Conservation (phyloP, 495 filamentous ascomycete genomes). For the Penicillium cosmopolitanum region DNA sequence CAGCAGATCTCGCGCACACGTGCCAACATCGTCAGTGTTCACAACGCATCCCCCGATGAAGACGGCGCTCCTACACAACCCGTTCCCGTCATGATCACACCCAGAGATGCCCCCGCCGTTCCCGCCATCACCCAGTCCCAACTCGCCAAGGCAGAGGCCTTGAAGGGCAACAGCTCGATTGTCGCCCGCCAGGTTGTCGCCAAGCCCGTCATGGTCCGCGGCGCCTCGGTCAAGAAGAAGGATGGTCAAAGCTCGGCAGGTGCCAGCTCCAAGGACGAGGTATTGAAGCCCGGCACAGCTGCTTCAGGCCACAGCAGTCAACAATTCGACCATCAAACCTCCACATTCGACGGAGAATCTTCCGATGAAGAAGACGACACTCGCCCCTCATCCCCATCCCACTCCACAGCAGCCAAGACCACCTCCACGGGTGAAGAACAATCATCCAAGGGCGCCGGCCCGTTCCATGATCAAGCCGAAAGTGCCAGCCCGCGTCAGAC, state of each 20-base stretch:
- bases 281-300: conserved; percentile 21
- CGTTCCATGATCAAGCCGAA: conserved; percentile 60
- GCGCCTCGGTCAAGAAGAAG: conserved; percentile 40
- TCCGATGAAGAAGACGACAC: conserved; percentile 43
- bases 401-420: conserved; percentile 18
- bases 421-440: conserved; percentile 6
- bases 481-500: conserved; percentile 32
- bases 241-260: conserved; percentile 12
- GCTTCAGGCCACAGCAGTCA: conserved; percentile 19
- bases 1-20: conserved; percentile 83
- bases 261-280: conserved; percentile 31
- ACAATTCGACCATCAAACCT: conserved; percentile 28
- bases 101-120: conserved; percentile 52
- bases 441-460: conserved; percentile 51
- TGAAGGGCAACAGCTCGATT: conserved; percentile 43
- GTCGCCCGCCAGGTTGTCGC: conserved; percentile 48
- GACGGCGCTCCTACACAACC: conserved; percentile 21
- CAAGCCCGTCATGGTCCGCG: conserved; percentile 51
- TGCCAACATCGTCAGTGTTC: conserved; percentile 89
- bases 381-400: conserved; percentile 22
- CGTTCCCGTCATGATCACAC: conserved; percentile 31
- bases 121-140: conserved; percentile 56
- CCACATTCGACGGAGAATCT: conserved; percentile 43
- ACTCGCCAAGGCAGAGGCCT: conserved; percentile 45
- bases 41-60: conserved; percentile 43